Conservation (phyloP, 441 rosid genomes). For the Croton laevigatus region DNA sequence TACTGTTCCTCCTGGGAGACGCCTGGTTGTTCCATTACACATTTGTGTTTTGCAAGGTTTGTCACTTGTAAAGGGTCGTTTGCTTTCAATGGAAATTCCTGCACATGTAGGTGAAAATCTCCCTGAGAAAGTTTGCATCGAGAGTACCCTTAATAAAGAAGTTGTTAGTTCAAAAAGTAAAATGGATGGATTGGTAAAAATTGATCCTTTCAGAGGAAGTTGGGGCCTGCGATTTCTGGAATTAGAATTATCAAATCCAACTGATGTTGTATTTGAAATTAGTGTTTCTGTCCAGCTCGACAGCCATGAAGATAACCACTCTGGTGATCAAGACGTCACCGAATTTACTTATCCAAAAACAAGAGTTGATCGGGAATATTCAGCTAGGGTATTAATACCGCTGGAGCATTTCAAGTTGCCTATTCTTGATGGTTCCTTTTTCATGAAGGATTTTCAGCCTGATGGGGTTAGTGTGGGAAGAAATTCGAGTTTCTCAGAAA, state of each 20-base stretch:
- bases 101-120: slow-evolving; percentile 73
- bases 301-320: slow-evolving; percentile 42
- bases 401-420: slow-evolving; percentile 95
- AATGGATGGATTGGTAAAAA: slow-evolving; percentile 77
- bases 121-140: slow-evolving; percentile 37
- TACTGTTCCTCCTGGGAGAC: slow-evolving; percentile 77
- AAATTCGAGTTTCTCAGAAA: slow-evolving; percentile 74
- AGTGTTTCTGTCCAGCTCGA: slow-evolving; percentile 82
- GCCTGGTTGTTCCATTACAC: slow-evolving; percentile 84
- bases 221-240: slow-evolving; percentile 98
- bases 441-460: slow-evolving; percentile 58
- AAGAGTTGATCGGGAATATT: slow-evolving; percentile 87
- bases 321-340: slow-evolving; percentile 44
- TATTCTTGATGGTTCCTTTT: slow-evolving; percentile 84
- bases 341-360: slow-evolving; percentile 83
- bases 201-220: slow-evolving; percentile 94
- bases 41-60: slow-evolving; percentile 86
- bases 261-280: slow-evolving; percentile 88
- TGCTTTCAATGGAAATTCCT: slow-evolving; percentile 98
- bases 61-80: slow-evolving; percentile 86
- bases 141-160: slow-evolving; percentile 35
- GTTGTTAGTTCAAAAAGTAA: slow-evolving; percentile 44
- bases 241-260: slow-evolving; percentile 89
- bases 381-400: slow-evolving; percentile 89
- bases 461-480: slow-evolving; percentile 43